Percentiles rank a stretch among this genome's conserved stretches.
Conservation (phyloP, 2,329 filamentous ascomycete genomes). For the Chaetomium olivaceum region DNA sequence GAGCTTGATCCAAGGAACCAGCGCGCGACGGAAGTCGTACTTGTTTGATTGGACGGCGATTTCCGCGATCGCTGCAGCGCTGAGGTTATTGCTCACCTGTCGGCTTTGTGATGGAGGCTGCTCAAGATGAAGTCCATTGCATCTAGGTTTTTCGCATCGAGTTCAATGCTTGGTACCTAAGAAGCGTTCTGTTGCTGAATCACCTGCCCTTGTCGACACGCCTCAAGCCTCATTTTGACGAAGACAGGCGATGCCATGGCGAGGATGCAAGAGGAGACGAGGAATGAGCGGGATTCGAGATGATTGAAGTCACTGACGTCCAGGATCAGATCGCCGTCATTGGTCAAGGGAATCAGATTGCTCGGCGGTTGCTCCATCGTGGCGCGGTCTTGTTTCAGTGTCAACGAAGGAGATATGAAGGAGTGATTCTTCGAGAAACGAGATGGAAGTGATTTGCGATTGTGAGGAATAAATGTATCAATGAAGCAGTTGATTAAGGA, state of each 20-base stretch:
- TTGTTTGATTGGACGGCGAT: slow-evolving; percentile 11
- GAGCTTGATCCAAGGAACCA: not conserved
- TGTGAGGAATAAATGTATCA: too few relatives aligned
- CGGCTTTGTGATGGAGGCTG: not conserved
- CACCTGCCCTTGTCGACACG: not conserved
- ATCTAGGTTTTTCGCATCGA: not conserved
- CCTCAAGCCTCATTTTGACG: not conserved
- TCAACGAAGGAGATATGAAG: not conserved
- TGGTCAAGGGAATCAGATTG: not conserved
- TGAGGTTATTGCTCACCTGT: not conserved
- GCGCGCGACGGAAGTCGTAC: not conserved
- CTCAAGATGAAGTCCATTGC: slow-evolving; percentile 17
- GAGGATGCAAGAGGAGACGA: not conserved
- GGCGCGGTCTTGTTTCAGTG: not conserved
- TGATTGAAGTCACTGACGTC: not conserved
- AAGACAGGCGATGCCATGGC: slow-evolving; percentile 1
- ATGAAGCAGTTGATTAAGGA: too few relatives aligned
- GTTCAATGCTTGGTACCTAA: not conserved
- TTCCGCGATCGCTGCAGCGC: not conserved
- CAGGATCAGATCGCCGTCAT: not conserved
- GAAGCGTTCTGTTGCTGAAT: not conserved
- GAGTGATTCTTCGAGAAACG: too few relatives aligned
- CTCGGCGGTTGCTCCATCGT: not conserved
- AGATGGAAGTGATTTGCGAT: too few relatives aligned
- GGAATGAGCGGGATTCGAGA: not conserved